phyloP scores from a whole-genome alignment of 345 rosid genomes.

The Arabidopsis arenosa region DNA sequence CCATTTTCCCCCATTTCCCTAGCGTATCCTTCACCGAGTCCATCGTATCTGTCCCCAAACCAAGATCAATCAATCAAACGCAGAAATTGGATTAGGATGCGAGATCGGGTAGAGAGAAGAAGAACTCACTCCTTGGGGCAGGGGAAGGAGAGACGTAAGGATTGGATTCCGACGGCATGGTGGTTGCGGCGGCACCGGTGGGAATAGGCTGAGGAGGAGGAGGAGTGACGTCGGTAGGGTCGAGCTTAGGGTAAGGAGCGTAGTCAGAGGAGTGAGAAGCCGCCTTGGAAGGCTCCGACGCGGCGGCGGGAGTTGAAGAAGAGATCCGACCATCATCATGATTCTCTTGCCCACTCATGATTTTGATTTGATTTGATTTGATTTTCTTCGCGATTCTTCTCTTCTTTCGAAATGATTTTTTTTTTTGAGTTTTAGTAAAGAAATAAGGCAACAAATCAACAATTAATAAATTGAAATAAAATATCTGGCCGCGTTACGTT shows the following conservation, averaged over 20 bases:
- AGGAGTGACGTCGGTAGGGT: constrained; percentile 74
- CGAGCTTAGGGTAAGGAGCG: constrained; percentile 90
- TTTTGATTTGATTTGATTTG: constrained; percentile 2
- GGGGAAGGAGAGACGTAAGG: constrained; percentile 79
- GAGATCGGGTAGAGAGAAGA: constrained; percentile 1
- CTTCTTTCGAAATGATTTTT: too few species aligned
- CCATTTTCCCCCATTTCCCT: constrained; percentile 92
- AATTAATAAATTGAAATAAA: too few species aligned
- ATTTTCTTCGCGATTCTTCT: constrained; percentile 23
- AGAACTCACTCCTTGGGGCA: constrained; percentile 58
- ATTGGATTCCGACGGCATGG: constrained; percentile 84
- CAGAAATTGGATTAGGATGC: neutral
- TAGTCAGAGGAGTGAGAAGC: constrained; percentile 67
- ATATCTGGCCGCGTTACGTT: too few species aligned
- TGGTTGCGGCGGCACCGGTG: constrained; percentile 59
- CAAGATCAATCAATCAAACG: constrained; percentile 21
- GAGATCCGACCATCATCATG: constrained; percentile 35
- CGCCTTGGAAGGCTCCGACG: constrained; percentile 32
- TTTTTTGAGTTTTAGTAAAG: too few species aligned
- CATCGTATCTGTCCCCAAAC: constrained; percentile 61
- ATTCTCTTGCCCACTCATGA: constrained; percentile 46
- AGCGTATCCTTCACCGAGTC: constrained; percentile 83
- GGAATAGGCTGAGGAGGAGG: constrained; percentile 52
- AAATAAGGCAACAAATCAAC: too few species aligned
- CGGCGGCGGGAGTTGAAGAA: constrained; percentile 20